These are phyloP conservation scores for Epichloe baconii DNA, from an alignment of 2,329 filamentous ascomycete genomes.

Conservation along the genomic window DNA sequence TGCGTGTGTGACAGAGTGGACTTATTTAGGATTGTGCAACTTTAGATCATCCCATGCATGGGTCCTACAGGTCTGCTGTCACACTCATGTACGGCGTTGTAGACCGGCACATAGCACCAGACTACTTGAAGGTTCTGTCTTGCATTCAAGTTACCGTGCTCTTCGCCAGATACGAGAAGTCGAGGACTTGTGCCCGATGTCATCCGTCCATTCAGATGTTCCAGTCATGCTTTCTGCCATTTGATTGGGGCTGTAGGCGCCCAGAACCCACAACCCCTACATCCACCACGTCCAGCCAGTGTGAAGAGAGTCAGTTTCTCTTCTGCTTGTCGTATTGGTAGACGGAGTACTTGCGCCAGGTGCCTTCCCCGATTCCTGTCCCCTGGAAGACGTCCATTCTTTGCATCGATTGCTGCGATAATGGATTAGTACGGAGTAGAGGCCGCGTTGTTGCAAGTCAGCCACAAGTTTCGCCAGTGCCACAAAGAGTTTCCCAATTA, in stretches of 20 bases:
- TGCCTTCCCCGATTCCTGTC: too few species aligned
- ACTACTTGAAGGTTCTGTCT: background rate
- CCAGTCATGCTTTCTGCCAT: background rate
- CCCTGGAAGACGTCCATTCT: too few species aligned
- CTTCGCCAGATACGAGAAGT: too few species aligned
- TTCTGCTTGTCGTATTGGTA: background rate
- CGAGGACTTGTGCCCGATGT: background rate
- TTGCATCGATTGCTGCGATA: too few species aligned
- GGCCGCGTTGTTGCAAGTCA: too few species aligned
- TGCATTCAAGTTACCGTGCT: background rate
- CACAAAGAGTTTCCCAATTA: too few species aligned
- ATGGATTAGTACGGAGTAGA: too few species aligned
- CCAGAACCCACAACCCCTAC: slow-evolving; percentile 12
- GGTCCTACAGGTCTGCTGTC: background rate
- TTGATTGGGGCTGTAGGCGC: slow-evolving; percentile 25
- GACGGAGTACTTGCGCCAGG: too few species aligned
- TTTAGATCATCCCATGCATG: background rate
- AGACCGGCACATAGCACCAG: background rate
- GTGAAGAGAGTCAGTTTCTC: background rate
- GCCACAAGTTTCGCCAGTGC: too few species aligned
- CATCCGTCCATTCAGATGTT: background rate
- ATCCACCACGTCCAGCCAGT: slow-evolving; percentile 4
- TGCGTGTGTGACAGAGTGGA: slow-evolving; percentile 2
- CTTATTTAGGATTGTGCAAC: slow-evolving; percentile 2
- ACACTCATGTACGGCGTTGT: background rate